Evolutionary conservation across 352 stramenopile genomes (phyloP), one percentile per base, ranked within the genome.

Genomic region (Elongisporangium prolatum): DNA sequence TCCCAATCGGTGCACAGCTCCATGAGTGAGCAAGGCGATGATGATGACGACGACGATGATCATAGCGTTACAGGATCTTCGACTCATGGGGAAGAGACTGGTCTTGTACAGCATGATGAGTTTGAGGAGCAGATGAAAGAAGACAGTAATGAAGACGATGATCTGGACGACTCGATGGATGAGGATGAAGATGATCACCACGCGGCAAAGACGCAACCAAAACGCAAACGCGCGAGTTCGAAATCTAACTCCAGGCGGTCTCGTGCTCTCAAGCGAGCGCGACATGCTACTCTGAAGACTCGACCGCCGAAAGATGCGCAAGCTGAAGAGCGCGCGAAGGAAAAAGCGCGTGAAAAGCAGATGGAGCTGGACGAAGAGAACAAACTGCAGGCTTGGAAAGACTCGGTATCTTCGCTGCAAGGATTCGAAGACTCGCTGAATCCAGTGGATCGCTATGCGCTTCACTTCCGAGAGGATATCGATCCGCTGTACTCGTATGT

Each of bases 361-460:
- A 71, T 96, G 44, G 94, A 98, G 64, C 71, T 95, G 52, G 95
- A 98, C 67, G 93, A 96, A 22, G 88, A 96, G 51, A 93, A 89
- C 63, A 96, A 98, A 60, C 79, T 89, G 24, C 88, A 96, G 64
- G 91, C 96, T 18, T 92, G 83, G 80, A 90, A 90, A 56, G 76
- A 81, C 18, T 90, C 80, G 0, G 79, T 89, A 0, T 86, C 71
- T 24, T 91, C 80, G 50, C 68, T 93, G 16, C 74, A 84, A 60
- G 80, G 88, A 48, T 95, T 99, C 59, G 86, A 98, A 57, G 85
- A 93, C 58, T 96, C 88, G 21, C 72, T 99, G 25, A 95, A 91
- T 25, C 77, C 92, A 7, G 86, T 98, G 1, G 96, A 99, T 61
- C 75, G 89, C 0, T 98, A 98, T 61, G 95, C 91, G 14, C 68